Conservation (phyloP, 129 eudicot species). For the Chrysanthemum makinoi region DNA sequence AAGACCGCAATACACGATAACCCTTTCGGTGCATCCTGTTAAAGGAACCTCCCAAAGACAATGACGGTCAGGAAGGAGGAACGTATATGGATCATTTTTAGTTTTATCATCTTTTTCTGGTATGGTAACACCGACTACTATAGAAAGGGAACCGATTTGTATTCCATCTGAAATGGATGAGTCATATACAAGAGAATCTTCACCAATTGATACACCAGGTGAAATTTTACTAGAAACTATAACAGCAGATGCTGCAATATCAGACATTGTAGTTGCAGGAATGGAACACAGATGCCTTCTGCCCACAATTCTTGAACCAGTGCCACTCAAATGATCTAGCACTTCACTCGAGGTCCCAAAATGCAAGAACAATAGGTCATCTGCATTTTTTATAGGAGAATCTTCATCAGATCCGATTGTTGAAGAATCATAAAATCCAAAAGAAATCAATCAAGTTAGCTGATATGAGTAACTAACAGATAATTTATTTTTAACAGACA, state of each 20-base stretch:
- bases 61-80: conserved; percentile 94
- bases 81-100: conserved; percentile 32
- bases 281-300: conserved; percentile 90
- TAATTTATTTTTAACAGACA: background rate
- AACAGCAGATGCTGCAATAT: conserved; percentile 89
- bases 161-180: conserved; percentile 70
- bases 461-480: background rate
- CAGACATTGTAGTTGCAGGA: conserved; percentile 93
- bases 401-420: conserved; percentile 13
- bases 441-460: conserved; percentile 13
- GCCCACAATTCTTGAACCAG: conserved; percentile 70
- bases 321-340: conserved; percentile 79
- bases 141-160: conserved; percentile 88
- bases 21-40: conserved; percentile 52
- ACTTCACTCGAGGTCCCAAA: conserved; percentile 99
- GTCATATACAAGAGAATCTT: conserved; percentile 83
- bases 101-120: conserved; percentile 38
- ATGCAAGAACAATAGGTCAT: conserved; percentile 79
- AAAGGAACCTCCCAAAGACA: conserved; percentile 98
- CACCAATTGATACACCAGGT: conserved; percentile 84
- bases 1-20: conserved; percentile 92
- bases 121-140: conserved; percentile 75
- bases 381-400: conserved; percentile 45
- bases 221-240: conserved; percentile 79
- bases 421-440: conserved; percentile 8